phyloP scores from a whole-genome alignment of 2,329 filamentous ascomycete species.

The Ceratocystis smalleyi region DNA sequence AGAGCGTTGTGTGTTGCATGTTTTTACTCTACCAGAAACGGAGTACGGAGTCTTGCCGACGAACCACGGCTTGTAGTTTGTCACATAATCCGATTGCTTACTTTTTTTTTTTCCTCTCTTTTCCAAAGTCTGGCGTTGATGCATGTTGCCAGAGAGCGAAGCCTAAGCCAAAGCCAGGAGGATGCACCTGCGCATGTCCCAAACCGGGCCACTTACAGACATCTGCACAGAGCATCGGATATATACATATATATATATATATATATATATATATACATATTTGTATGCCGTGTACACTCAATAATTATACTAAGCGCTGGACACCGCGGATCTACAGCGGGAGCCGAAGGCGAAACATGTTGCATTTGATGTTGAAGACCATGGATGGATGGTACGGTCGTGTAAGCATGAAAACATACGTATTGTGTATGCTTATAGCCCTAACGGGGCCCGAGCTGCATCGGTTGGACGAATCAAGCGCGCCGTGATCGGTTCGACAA shows the following conservation, averaged over 20 bases:
- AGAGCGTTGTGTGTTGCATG: too few relatives aligned
- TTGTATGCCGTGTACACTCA: conserved; percentile 34
- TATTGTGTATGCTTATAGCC: too few relatives aligned
- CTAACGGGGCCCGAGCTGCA: too few relatives aligned
- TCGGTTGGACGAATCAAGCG: too few relatives aligned
- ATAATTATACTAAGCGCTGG: conserved; percentile 51
- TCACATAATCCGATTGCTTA: not conserved
- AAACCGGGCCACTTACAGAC: conserved; percentile 41
- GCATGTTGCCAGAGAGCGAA: conserved; percentile 6
- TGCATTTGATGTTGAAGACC: conserved; percentile 63
- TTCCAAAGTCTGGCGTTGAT: not conserved
- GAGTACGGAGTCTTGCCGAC: not conserved
- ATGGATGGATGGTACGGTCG: conserved; percentile 39
- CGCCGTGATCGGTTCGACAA: too few relatives aligned
- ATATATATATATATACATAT: conserved; percentile 20
- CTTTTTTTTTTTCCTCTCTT: not conserved
- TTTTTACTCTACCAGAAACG: too few relatives aligned
- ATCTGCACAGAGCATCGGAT: conserved; percentile 17
- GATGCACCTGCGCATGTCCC: conserved; percentile 61
- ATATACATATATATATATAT: conserved; percentile 21
- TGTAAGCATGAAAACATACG: too few relatives aligned
- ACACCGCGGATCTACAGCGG: conserved; percentile 63
- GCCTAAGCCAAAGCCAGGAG: conserved; percentile 36
- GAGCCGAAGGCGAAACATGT: conserved; percentile 64
- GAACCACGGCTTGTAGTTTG: not conserved